These are phyloP conservation scores for Mycena capillaripes DNA, from an alignment of 768 basidiomycete genomes.

Conservation along the genomic window DNA sequence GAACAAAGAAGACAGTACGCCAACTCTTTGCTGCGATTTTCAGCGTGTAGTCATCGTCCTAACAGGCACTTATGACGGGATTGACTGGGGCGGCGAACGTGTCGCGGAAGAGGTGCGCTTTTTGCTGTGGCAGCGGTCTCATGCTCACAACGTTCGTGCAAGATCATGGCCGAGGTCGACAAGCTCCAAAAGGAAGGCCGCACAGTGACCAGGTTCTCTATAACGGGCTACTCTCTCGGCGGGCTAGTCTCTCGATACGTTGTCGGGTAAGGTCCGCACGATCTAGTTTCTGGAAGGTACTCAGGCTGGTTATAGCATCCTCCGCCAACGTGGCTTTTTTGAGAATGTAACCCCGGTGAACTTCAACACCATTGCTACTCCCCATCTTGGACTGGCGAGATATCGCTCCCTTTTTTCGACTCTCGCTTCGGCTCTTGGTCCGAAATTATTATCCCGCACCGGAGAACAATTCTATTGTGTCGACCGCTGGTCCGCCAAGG, in stretches of 20 bases:
- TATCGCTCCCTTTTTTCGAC: slow-evolving; percentile 73
- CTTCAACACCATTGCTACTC: slow-evolving; percentile 88
- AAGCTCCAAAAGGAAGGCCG: slow-evolving; percentile 66
- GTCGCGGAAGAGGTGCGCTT: slow-evolving; percentile 78
- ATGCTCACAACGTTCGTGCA: slow-evolving; percentile 14
- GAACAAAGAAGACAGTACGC: slow-evolving; percentile 72
- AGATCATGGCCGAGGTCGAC: slow-evolving; percentile 72
- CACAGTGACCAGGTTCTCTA: slow-evolving; percentile 77
- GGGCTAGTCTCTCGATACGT: slow-evolving; percentile 87
- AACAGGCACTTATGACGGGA: slow-evolving; percentile 72
- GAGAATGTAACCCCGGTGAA: slow-evolving; percentile 78
- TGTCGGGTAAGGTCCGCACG: slow-evolving; percentile 65
- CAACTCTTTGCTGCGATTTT: neutral
- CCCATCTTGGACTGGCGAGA: slow-evolving; percentile 81
- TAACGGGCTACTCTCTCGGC: slow-evolving; percentile 85
- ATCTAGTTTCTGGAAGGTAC: neutral
- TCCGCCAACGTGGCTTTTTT: slow-evolving; percentile 81
- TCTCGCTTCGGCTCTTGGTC: slow-evolving; percentile 69
- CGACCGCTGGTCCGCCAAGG: slow-evolving; percentile 80
- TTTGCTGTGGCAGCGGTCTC: slow-evolving; percentile 26
- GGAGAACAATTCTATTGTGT: slow-evolving; percentile 84
- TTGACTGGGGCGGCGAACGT: slow-evolving; percentile 80
- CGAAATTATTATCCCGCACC: slow-evolving; percentile 80
- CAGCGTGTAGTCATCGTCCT: neutral
- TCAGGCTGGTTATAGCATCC: slow-evolving; percentile 57